Evolutionary conservation across 2,329 filamentous ascomycete genomes (phyloP), one percentile per base, ranked within the genome.

Genomic region (Chaetothyriales sp.): DNA sequence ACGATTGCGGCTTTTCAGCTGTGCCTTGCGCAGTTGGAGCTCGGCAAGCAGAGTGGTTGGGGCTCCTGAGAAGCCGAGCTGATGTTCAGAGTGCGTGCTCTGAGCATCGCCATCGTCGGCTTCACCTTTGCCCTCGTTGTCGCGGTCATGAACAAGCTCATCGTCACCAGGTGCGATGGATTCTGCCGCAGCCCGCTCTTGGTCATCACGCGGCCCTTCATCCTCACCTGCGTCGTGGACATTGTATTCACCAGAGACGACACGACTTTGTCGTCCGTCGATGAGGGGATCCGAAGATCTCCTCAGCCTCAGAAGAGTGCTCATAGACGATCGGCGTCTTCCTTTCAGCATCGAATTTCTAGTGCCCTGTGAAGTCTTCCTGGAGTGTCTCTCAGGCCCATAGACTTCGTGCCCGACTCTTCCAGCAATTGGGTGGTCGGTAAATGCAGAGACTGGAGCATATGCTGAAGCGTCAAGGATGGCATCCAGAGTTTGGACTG

Each of bases 1-100:
- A 19, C 81, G 78, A 26, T 83, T 92, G 36, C 92, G 81, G 55
- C 81, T 74, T 65, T 86, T 89, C 61, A 93, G 83, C 59, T 95
- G 85, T 53, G 86, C 81, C 64, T 98, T 96, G 48, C 92, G 83
- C 56, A 94, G 70, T 64, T 95, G 87, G 6, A 98, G 73, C 64
- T 98, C 92, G 0, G 92, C 92, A 20, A 98, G 77, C 0, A 98
- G 75, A 0, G 92, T 98, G 1, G 88, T 94, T 0, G 92, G 92
- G 3, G 81, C 77, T 0, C 85, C 86, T 49, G 81, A 74, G 55
- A 79, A 83, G 1, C 64, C 63, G 15, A 59, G 57, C 12, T 63
- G 57, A 51, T 57, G 28, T 57, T 59, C n/a, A 62, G 65, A 15
- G 68, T 72, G 20, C 20, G 45, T 26, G 26, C 45, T 32, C 20